Conservation (phyloP, 2,329 filamentous ascomycete species). For the Aspergillus sergii region DNA sequence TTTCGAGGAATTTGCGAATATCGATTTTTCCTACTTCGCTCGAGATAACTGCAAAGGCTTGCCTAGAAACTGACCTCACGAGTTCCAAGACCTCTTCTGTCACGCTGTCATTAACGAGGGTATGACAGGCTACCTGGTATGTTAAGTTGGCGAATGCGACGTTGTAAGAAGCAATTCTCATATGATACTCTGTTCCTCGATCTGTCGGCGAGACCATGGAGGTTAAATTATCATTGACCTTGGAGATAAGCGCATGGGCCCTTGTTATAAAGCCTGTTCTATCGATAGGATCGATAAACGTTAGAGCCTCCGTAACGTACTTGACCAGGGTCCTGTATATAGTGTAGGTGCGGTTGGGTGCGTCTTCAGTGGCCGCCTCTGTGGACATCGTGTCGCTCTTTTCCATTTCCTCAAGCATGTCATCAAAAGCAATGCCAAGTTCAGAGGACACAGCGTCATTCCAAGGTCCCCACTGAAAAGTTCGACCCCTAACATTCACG, state of each 20-base stretch:
- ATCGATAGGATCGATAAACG: conserved; percentile 59
- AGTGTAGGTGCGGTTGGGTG: conserved; percentile 16
- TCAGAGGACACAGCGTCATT: conserved; percentile 56
- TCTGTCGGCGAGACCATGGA: conserved; percentile 18
- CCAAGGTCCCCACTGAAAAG: conserved; percentile 56
- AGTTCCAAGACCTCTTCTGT: conserved; percentile 30
- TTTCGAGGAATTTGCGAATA: conserved; percentile 49
- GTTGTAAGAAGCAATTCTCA: conserved; percentile 34
- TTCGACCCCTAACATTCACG: conserved; percentile 39
- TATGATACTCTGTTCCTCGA: conserved; percentile 20
- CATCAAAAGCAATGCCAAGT: conserved; percentile 40
- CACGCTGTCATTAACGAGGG: conserved; percentile 28
- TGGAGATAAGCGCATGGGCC: conserved; percentile 36
- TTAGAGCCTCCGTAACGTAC: conserved; percentile 53
- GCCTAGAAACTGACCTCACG: conserved; percentile 37
- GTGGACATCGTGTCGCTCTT: conserved; percentile 8
- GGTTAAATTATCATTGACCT: conserved; percentile 41
- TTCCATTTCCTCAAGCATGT: conserved; percentile 31
- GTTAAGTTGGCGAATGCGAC: conserved; percentile 43
- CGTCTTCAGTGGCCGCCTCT: conserved; percentile 6
- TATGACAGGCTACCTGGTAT: conserved; percentile 40
- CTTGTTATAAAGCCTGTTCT: conserved; percentile 50
- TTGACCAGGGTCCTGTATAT: conserved; percentile 48
- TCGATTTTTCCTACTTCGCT: conserved; percentile 35
- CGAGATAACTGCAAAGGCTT: conserved; percentile 40